Percentiles rank a stretch among this genome's conserved stretches.
phyloP scores from a whole-genome alignment of 2,329 filamentous ascomycete genomes.

The Fusarium keratoplasticum region DNA sequence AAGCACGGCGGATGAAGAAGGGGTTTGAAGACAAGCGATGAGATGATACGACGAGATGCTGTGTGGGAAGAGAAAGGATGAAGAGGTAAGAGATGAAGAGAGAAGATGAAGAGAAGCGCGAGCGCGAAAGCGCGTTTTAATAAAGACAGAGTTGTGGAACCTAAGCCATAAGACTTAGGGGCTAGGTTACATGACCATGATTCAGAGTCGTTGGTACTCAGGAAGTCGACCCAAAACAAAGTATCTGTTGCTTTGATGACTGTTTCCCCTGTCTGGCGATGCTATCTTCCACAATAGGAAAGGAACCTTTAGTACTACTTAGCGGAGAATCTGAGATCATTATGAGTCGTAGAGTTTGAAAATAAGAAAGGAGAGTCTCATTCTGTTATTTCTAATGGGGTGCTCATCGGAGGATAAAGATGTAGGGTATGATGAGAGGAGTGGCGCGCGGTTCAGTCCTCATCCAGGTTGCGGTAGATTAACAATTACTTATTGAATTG shows the following conservation, averaged over 20 bases:
- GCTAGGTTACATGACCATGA: not conserved
- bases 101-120: not conserved
- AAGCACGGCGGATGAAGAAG: not conserved
- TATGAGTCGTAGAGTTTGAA: too few species aligned
- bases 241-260: not conserved
- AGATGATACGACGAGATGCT: not conserved
- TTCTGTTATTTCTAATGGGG: not conserved
- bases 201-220: not conserved
- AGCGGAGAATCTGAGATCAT: too few species aligned
- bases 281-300: too few species aligned
- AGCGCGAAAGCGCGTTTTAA: not conserved
- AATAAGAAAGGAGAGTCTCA: not conserved
- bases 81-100: not conserved
- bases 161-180: not conserved
- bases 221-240: not conserved
- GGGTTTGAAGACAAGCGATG: not conserved
- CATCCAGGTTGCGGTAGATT: not conserved
- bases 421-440: not conserved
- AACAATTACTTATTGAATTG: too few species aligned
- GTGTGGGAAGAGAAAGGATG: not conserved
- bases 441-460: not conserved
- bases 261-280: too few species aligned
- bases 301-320: too few species aligned
- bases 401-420: not conserved
- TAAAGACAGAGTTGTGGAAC: accelerated